Percentiles rank a stretch among this genome's conserved stretches.
Conservation (phyloP, 2,329 filamentous ascomycete species). For the Cladosporium sp. region DNA sequence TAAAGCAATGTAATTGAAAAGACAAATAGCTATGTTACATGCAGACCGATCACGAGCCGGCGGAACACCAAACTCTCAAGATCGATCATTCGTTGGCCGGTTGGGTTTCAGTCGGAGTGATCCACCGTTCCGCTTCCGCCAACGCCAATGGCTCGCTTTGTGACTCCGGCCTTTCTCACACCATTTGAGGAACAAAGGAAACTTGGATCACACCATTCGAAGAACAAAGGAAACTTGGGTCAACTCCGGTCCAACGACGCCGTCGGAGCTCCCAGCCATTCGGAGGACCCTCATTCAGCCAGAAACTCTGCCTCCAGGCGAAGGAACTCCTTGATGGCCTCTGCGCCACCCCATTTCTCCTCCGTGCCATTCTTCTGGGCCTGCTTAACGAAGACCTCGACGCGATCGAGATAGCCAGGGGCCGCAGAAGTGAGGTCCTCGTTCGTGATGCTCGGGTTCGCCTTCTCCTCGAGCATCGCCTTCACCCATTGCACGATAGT, state of each 20-base stretch:
- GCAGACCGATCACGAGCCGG: no score
- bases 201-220: no score
- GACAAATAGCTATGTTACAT: no score
- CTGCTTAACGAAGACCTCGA: conserved; percentile 25
- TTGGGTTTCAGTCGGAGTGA: not conserved
- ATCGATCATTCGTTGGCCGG: no score
- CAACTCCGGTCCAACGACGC: no score
- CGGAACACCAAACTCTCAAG: no score
- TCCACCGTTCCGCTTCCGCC: not conserved
- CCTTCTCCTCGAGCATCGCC: conserved; percentile 39
- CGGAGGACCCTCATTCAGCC: not conserved
- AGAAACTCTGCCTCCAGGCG: conserved; percentile 23
- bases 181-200: no score
- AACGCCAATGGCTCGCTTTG: not conserved
- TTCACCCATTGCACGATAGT: conserved; percentile 38
- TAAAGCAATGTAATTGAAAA: no score
- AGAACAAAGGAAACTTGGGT: no score
- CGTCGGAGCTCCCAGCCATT: no score
- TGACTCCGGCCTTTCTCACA: no score
- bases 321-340: conserved; percentile 24
- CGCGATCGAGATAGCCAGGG: conserved; percentile 24
- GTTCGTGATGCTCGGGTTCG: conserved; percentile 39
- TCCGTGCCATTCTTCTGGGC: conserved; percentile 18
- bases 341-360: conserved; percentile 26
- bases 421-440: conserved; percentile 38